Evolutionary conservation across 2,329 filamentous ascomycete species (phyloP).

Genomic region (Diaporthe sp.): DNA sequence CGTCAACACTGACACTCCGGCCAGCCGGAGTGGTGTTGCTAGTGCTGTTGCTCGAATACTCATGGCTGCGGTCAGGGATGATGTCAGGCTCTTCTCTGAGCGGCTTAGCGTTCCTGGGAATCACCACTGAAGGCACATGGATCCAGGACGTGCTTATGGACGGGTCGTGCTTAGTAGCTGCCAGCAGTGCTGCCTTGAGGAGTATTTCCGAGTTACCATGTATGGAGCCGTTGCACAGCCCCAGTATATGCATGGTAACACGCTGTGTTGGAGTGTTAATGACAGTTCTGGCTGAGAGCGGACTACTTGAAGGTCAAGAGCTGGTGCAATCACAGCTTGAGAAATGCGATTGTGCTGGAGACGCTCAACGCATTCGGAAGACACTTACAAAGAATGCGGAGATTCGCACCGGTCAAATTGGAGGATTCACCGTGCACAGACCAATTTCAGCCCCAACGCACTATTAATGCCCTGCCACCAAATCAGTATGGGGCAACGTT

Average conservation of each 20-base stretch:
- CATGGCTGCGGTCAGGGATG: conserved; percentile 5
- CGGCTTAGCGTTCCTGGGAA: neutral
- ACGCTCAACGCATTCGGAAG: neutral
- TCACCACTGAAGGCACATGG: conserved; percentile 1
- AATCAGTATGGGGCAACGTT: no score
- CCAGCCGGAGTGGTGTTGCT: no score
- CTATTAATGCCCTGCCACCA: no score
- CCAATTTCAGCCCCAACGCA: no score
- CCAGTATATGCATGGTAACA: neutral
- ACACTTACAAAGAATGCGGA: no score
- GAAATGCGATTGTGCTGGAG: neutral
- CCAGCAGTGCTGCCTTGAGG: neutral
- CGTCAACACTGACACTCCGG: neutral
- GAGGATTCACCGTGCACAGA: no score
- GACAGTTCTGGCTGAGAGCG: neutral
- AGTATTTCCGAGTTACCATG: conserved; percentile 11
- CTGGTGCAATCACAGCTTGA: neutral
- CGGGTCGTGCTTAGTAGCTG: neutral
- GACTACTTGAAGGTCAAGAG: neutral
- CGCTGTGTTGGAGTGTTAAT: neutral
- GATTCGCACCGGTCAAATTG: no score
- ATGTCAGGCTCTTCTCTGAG: neutral
- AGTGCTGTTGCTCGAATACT: neutral
- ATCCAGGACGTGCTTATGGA: conserved; percentile 1
- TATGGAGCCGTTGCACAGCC: conserved; percentile 16